phyloP scores from a whole-genome alignment of 2,329 filamentous ascomycete genomes.

The Fonsecaea pugnacius region DNA sequence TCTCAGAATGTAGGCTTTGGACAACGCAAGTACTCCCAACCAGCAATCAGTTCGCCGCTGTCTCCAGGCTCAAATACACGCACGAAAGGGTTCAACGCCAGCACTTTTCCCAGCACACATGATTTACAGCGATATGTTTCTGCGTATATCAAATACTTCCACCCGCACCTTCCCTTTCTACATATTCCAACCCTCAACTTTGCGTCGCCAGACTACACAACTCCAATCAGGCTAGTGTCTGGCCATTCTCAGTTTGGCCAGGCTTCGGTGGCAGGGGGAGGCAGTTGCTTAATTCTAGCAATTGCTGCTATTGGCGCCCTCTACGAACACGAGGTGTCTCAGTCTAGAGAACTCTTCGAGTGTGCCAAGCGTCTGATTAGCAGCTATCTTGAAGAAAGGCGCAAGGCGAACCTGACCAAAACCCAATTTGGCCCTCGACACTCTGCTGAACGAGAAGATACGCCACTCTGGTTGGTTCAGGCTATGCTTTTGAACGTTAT shows the following conservation, averaged over 20 bases:
- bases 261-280: conserved; percentile 69
- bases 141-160: conserved; percentile 88
- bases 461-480: conserved; percentile 92
- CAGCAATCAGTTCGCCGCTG: conserved; percentile 58
- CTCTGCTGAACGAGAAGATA: conserved; percentile 52
- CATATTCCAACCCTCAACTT: conserved; percentile 92
- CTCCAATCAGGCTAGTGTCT: conserved; percentile 62
- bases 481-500: conserved; percentile 96
- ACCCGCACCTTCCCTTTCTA: conserved; percentile 92
- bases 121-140: conserved; percentile 90
- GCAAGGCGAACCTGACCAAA: conserved; percentile 77
- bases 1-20: conserved; percentile 63
- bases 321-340: conserved; percentile 80
- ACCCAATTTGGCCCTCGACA: conserved; percentile 54
- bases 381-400: conserved; percentile 85
- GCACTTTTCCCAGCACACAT: conserved; percentile 73
- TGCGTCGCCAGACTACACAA: conserved; percentile 72
- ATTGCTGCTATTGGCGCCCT: conserved; percentile 87
- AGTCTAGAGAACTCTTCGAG: conserved; percentile 85
- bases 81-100: conserved; percentile 46
- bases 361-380: conserved; percentile 95
- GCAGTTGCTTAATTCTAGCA: conserved; percentile 81
- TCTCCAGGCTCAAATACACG: conserved; percentile 48
- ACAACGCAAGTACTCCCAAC: conserved; percentile 64
- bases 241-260: conserved; percentile 57